phyloP scores from a whole-genome alignment of 345 rosid genomes.

The Eucalyptus cladocalyx region DNA sequence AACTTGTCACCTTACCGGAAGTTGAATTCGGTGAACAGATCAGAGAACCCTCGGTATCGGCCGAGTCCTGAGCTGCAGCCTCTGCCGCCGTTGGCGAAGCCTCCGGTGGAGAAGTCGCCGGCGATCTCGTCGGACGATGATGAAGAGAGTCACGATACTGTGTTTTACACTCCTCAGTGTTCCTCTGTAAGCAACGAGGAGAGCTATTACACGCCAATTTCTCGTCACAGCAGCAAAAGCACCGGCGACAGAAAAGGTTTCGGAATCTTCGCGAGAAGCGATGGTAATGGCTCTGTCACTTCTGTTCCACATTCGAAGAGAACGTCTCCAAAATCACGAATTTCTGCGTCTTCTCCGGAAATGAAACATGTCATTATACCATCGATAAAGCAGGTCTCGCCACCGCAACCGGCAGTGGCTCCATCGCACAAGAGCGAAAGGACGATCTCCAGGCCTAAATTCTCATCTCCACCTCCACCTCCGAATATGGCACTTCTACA shows the following conservation, averaged over 20 bases:
- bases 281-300: background rate
- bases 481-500: constrained; percentile 80
- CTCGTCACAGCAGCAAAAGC: constrained; percentile 7
- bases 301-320: constrained; percentile 68
- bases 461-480: constrained; percentile 77
- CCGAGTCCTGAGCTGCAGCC: constrained; percentile 98
- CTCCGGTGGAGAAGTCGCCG: constrained; percentile 29
- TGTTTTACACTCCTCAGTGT: constrained; percentile 76
- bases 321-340: constrained; percentile 66
- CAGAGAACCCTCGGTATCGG: constrained; percentile 58
- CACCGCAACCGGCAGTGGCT: constrained; percentile 4
- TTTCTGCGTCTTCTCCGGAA: constrained; percentile 61
- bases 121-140: constrained; percentile 40
- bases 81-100: constrained; percentile 60
- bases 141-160: constrained; percentile 49
- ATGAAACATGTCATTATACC: constrained; percentile 87
- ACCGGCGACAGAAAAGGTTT: background rate
- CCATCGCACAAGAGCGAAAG: constrained; percentile 1
- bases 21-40: constrained; percentile 52
- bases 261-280: background rate
- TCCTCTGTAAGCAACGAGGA: constrained; percentile 64
- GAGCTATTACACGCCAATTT: constrained; percentile 41
- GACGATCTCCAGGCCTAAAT: constrained; percentile 35
- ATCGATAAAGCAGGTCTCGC: constrained; percentile 40
- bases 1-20: constrained; percentile 68